phyloP scores from a whole-genome alignment of 257 asterid species.

The Lycium ferocissimum region DNA sequence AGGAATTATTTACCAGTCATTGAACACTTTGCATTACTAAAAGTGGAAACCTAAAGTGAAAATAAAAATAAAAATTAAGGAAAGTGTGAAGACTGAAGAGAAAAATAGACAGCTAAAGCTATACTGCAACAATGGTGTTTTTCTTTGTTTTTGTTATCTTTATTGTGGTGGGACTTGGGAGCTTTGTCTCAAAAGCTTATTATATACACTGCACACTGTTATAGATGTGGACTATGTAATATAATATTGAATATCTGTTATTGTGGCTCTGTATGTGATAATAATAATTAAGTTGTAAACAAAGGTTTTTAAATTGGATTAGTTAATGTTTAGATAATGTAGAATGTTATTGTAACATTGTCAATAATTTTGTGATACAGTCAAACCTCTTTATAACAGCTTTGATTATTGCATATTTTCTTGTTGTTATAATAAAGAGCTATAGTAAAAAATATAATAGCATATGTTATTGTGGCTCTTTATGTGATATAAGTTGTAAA shows the following conservation, averaged over 20 bases:
- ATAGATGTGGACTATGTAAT: conserved; percentile 32
- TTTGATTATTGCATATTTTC: too few species aligned
- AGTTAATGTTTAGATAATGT: too few species aligned
- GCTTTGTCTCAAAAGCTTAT: conserved; percentile 45
- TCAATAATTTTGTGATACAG: too few species aligned
- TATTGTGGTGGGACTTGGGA: conserved; percentile 52
- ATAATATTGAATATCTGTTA: conserved; percentile 16
- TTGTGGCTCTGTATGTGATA: conserved; percentile 21
- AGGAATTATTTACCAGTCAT: conserved; percentile 44
- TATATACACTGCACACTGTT: conserved; percentile 44
- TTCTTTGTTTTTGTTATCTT: conserved; percentile 37
- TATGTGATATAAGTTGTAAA: neutral
- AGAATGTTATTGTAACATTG: too few species aligned
- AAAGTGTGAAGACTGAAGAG: conserved; percentile 20
- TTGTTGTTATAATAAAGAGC: too few species aligned
- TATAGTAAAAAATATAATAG: neutral
- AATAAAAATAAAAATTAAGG: neutral
- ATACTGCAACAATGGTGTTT: conserved; percentile 34
- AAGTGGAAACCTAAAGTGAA: conserved; percentile 42
- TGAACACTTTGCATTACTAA: conserved; percentile 41
- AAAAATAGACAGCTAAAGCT: conserved; percentile 35
- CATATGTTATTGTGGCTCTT: conserved; percentile 13
- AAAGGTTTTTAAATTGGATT: too few species aligned
- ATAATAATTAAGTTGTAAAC: neutral
- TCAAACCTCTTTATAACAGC: too few species aligned